Evolutionary conservation across 768 basidiomycete species (phyloP).

Genomic region (Suillus sp.): DNA sequence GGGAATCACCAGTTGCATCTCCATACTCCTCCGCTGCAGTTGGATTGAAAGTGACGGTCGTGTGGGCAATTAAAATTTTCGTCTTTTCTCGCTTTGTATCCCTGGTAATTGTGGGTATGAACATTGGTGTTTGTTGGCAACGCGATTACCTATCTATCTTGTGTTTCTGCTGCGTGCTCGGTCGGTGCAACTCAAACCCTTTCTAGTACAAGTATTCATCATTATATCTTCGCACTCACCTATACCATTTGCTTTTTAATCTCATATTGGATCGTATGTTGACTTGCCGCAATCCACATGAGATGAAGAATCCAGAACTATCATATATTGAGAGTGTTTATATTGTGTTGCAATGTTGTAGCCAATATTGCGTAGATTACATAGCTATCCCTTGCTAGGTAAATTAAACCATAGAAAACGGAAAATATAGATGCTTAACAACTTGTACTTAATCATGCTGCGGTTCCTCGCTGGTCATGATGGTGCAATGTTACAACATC

Average conservation of each 20-base stretch:
- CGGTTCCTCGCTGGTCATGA: neutral
- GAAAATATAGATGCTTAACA: neutral
- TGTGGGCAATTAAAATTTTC: constrained; percentile 2
- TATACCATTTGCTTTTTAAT: constrained; percentile 31
- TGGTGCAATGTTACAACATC: neutral
- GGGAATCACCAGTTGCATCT: constrained; percentile 43
- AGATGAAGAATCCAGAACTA: no score
- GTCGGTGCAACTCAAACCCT: constrained; percentile 10
- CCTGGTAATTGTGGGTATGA: constrained; percentile 28
- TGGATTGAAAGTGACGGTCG: constrained; percentile 45
- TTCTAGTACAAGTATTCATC: constrained; percentile 16
- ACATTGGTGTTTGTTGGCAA: constrained; percentile 24
- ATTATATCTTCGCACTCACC: constrained; percentile 15
- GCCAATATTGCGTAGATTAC: no score
- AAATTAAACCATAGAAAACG: neutral
- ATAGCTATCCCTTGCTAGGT: no score
- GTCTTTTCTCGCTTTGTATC: constrained; percentile 27
- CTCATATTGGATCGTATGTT: neutral
- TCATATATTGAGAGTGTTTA: no score
- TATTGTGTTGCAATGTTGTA: no score
- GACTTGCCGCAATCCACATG: no score
- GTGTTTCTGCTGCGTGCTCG: constrained; percentile 2
- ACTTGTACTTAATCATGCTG: neutral
- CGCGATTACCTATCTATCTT: constrained; percentile 2
- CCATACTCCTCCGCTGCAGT: constrained; percentile 47